phyloP scores from a whole-genome alignment of 768 basidiomycete species.

The Amanita rubescens region DNA sequence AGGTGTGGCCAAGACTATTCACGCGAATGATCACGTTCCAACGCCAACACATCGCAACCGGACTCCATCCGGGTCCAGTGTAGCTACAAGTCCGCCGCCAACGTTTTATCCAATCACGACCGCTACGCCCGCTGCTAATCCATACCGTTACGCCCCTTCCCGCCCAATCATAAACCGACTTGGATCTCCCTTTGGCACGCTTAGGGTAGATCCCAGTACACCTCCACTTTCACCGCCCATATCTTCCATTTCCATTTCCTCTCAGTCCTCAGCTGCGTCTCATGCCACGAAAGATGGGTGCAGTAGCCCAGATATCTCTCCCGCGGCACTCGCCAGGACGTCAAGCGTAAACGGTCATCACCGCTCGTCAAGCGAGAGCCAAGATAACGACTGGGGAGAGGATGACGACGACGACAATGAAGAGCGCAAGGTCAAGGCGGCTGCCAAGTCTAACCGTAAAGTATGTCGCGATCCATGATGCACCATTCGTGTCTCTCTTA shows the following conservation, averaged over 20 bases:
- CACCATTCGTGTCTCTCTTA: neutral
- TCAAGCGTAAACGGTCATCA: conserved; percentile 14
- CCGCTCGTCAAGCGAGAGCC: conserved; percentile 23
- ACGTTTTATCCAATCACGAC: conserved; percentile 53
- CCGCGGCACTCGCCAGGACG: neutral
- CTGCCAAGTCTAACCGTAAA: conserved; percentile 85
- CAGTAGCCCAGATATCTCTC: conserved; percentile 18
- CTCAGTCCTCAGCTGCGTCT: conserved; percentile 55
- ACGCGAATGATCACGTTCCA: conserved; percentile 14
- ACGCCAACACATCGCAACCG: conserved; percentile 23
- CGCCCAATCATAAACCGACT: conserved; percentile 19
- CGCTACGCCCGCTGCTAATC: conserved; percentile 47
- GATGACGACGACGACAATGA: conserved; percentile 24
- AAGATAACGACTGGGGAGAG: conserved; percentile 24
- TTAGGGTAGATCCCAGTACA: conserved; percentile 46
- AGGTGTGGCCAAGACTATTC: conserved; percentile 31
- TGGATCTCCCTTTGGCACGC: conserved; percentile 7
- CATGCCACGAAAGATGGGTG: conserved; percentile 28
- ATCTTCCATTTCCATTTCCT: conserved; percentile 71
- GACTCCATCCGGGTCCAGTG: conserved; percentile 33
- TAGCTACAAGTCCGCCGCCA: conserved; percentile 20
- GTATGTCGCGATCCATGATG: conserved; percentile 30
- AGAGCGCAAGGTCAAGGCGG: conserved; percentile 53
- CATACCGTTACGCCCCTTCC: conserved; percentile 40
- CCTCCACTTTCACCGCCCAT: conserved; percentile 57